Evolutionary conservation across 169 alveolate genomes (phyloP).

Genomic region (Condylostoma magnum): DNA sequence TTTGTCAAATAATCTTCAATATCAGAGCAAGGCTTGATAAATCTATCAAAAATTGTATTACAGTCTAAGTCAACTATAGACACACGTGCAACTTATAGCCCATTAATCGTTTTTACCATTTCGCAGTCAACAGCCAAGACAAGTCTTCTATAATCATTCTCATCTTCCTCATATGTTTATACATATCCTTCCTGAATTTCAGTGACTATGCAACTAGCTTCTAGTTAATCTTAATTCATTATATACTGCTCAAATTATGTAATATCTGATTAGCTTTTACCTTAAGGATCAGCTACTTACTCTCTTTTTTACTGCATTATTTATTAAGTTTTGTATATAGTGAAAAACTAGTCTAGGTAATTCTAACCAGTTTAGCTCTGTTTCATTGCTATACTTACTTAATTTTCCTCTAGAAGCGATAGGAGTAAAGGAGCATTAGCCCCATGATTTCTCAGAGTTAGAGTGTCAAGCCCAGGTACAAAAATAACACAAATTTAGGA

Average conservation of each 20-base stretch:
- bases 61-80: conserved; percentile 31
- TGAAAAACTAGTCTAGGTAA: neutral
- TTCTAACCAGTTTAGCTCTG: neutral
- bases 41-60: conserved; percentile 31
- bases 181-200: neutral
- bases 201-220: neutral
- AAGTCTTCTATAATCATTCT: neutral
- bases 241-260: neutral
- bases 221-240: neutral
- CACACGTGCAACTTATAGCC: conserved; percentile 45
- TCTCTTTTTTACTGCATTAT: neutral
- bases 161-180: neutral
- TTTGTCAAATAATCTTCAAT: conserved; percentile 49
- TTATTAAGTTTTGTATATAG: neutral
- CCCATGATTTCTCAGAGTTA: neutral
- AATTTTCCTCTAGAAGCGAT: neutral
- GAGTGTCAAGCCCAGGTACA: conserved; percentile 16
- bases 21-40: conserved; percentile 31
- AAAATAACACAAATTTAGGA: neutral
- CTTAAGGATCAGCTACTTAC: neutral
- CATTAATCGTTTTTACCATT: conserved; percentile 49
- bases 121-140: conserved; percentile 54
- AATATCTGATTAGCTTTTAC: neutral
- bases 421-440: conserved; percentile 6
- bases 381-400: neutral